These are phyloP conservation scores for Citrus unshiu DNA, from an alignment of 345 rosid genomes.

Conservation along the genomic window DNA sequence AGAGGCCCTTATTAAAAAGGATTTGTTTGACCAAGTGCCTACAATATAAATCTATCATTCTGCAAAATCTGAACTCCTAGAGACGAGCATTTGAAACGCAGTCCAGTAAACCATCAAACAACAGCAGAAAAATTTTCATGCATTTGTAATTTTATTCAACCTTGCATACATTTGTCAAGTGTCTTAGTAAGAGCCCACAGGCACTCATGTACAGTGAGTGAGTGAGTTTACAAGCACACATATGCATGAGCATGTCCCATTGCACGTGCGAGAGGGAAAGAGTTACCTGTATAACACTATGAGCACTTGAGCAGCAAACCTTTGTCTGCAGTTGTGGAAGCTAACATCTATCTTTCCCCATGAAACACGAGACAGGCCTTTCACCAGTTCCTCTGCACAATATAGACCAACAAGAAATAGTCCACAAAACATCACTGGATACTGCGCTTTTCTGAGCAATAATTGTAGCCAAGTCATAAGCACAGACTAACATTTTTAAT, in stretches of 20 bases:
- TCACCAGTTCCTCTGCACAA: constrained; percentile 75
- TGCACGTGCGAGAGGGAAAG: constrained; percentile 1
- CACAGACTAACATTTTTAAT: too few species aligned
- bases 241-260: too few species aligned
- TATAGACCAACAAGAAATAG: not conserved
- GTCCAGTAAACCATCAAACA: too few species aligned
- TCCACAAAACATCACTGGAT: not conserved
- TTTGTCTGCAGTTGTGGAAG: constrained; percentile 72
- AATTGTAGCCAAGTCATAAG: not conserved
- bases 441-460: not conserved
- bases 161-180: too few species aligned
- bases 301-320: constrained; percentile 97
- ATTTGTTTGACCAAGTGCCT: not conserved
- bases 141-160: too few species aligned
- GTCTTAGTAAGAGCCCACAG: too few species aligned
- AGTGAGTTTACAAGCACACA: too few species aligned
- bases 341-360: constrained; percentile 98
- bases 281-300: constrained; percentile 89
- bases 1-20: too few species aligned
- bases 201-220: too few species aligned
- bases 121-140: too few species aligned
- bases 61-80: too few species aligned
- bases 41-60: not conserved
- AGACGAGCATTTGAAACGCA: too few species aligned
- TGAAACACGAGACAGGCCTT: constrained; percentile 71